Base-by-base conservation (phyloP, 176 grass and related monocot genomes). In the Oryza australiensis region DNA sequence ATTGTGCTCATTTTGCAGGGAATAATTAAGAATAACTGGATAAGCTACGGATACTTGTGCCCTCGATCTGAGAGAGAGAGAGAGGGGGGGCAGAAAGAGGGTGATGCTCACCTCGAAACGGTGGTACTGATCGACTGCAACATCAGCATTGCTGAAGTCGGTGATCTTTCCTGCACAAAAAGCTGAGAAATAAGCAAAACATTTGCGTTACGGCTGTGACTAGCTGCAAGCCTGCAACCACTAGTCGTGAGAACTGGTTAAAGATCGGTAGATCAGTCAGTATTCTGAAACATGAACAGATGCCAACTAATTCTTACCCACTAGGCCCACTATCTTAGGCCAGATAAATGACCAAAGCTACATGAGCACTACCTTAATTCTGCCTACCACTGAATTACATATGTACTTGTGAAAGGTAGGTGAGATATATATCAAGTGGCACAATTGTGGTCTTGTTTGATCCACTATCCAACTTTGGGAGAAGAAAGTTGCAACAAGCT, bases 71-170 rank as follows among this genome's bases (percentile, higher is more conserved):
- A 64, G 27, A 16, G 49, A 30, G 3, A n/a, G 14, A 11, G 35
- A 37, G 4, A 64, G 68, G n/a, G n/a, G n/a, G n/a, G n/a, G n/a
- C n/a, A n/a, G n/a, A n/a, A n/a, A 15, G 49, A 30, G 12, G 16
- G 8, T 11, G 24, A 37, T 86, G 41, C 48, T 84, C 30, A 98
- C 92, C 93, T 91, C 79, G 40, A 91, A 95, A 40, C 90, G 88
- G 72, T 98, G 88, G 79, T 98, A 98, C 83, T 98, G 95, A 64
- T 98, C 95, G 2, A 95, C 90, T 0, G 95, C 92, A 23, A 98
- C 90, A 67, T 98, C 95, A 0, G 90, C 95, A 49, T 95, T 98
- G 86, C 95, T 98, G 87, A 98, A 98, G 83, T 98, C 95, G 0
- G 55, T 29, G 15, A 98, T 84, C 87, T 98, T 98, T 26, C 95